Evolutionary conservation across 225 moss, liverwort and hornwort genomes (phyloP).

Genomic region (Straminergon stramineum): DNA sequence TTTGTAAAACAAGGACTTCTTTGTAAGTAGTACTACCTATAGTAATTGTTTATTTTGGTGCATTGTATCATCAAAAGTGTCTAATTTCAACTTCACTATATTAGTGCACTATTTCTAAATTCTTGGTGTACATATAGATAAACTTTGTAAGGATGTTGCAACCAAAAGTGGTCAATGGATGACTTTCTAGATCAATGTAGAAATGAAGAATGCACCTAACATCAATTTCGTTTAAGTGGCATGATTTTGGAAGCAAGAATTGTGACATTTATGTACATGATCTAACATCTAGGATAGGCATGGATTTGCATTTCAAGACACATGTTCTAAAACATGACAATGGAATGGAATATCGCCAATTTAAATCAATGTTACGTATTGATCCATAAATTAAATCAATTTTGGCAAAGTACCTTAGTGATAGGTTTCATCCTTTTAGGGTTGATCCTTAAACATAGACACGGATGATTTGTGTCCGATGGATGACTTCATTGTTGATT

Average conservation of each 20-base stretch:
- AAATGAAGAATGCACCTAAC: not conserved
- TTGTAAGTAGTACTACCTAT: too few relatives aligned
- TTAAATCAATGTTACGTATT: too few relatives aligned
- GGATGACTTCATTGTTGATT: too few relatives aligned
- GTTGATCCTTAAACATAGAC: too few relatives aligned
- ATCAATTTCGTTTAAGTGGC: too few relatives aligned
- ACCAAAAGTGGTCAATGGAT: accelerated
- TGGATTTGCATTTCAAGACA: too few relatives aligned
- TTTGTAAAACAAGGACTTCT: not conserved
- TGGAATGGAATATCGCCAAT: too few relatives aligned
- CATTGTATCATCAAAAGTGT: not conserved
- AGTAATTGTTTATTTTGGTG: not conserved
- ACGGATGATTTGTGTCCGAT: too few relatives aligned
- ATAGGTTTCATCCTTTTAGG: not conserved
- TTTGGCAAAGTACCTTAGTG: not conserved
- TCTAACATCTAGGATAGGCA: too few relatives aligned
- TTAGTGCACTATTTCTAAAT: not conserved
- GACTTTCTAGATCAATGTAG: not conserved
- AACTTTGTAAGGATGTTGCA: accelerated
- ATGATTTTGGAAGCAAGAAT: too few relatives aligned
- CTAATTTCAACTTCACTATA: not conserved
- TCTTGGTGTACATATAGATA: not conserved
- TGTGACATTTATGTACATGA: too few relatives aligned
- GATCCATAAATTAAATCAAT: not conserved
- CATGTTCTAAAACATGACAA: too few relatives aligned